Percentiles rank a stretch among this genome's conserved stretches.
Evolutionary conservation across 176 grass and related monocot species (phyloP).

Genomic region (Hyparrhenia diplandra): DNA sequence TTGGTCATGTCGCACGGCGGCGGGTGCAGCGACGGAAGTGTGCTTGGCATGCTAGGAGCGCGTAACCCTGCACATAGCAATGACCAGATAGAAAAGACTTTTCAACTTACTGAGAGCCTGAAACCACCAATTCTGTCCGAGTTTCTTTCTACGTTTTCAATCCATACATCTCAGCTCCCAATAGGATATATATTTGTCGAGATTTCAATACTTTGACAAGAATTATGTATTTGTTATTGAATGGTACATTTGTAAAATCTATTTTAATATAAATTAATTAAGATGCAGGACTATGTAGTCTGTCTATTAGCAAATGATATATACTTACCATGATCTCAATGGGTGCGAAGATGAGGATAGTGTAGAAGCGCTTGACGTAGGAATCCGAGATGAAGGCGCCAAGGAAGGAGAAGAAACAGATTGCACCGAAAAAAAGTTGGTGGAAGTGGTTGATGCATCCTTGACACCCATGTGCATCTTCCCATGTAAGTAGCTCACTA

Average conservation of each 20-base stretch:
- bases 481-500: constrained; percentile 56
- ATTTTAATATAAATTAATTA: no score
- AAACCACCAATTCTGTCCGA: background rate
- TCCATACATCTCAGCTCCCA: background rate
- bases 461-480: constrained; percentile 61
- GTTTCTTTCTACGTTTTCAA: background rate
- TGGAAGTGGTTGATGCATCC: constrained; percentile 36
- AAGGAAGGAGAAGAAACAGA: constrained; percentile 50
- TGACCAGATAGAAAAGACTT: background rate
- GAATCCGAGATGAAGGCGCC: constrained; percentile 76
- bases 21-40: constrained; percentile 39
- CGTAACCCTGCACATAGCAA: constrained; percentile 23
- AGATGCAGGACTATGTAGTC: no score
- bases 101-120: background rate
- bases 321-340: constrained; percentile 44
- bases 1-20: constrained; percentile 32
- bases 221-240: no score
- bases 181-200: background rate
- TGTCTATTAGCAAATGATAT: no score
- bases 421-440: constrained; percentile 43
- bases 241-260: no score
- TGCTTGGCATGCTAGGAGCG: constrained; percentile 48
- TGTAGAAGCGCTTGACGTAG: constrained; percentile 56
- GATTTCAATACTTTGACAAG: background rate
- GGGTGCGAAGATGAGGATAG: constrained; percentile 51